Evolutionary conservation across 768 basidiomycete genomes (phyloP), one percentile per base, ranked within the genome.

Genomic region (Mycena pura): DNA sequence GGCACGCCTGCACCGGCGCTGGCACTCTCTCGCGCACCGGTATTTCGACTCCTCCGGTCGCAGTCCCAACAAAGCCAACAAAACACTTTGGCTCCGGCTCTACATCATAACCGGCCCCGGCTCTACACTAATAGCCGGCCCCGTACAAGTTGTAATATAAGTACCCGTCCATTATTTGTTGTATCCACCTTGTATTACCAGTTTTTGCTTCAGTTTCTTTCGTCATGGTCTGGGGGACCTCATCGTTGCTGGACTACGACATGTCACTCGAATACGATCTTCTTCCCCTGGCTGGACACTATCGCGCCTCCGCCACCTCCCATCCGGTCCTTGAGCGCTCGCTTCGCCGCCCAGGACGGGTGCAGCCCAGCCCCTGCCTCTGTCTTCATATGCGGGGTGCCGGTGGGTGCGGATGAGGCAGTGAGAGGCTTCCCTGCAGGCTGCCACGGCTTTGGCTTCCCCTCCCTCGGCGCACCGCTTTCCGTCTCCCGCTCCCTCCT

Each of bases 321-420:
- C 56, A 63, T 40, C 62, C 84, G 87, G 77, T 90, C 86, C 76
- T 91, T 93, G 60, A 89, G 73, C 73, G 86, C 88, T 74, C 82
- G 84, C 77, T 96, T 98, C 6, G 97, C 97, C 74, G 93, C 93
- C 96, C 97, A 99, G 14, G 94, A 96, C 2, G 97, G 96, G 76
- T 99, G 97, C 55, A 97, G 32, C 7, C 44, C 55, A 3, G 40
- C 38, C 5, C 55, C 58, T 6, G 50, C 25, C n/a, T n/a, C n/a
- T n/a, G n/a, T n/a, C 8, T 21, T 74, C 71, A 71, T 80, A 63
- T 53, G 54, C 62, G 57, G 22, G 41, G 41, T 52, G 63, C 44
- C 19, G 22, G 58, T 22, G 24, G 22, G 31, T 38, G 22, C 21
- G 47, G 19, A 15, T 24, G 32, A 14, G 48, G 24, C 14, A 22